Percentiles rank a stretch among this genome's conserved stretches.
These are phyloP conservation scores for Leccinum variicolor DNA, from an alignment of 768 basidiomycete genomes.

Conservation along the genomic window DNA sequence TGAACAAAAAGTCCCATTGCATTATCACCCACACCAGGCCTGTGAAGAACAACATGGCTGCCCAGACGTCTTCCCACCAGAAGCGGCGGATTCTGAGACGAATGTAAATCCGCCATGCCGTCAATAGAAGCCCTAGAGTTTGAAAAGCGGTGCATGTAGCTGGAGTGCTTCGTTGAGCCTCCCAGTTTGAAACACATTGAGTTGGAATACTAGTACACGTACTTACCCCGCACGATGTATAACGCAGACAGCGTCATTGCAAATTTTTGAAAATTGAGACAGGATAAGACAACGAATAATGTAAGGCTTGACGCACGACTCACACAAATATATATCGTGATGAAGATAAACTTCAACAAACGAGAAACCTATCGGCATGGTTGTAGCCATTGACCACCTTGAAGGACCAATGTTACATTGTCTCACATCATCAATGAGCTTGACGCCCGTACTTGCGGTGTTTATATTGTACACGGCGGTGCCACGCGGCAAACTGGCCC, in stretches of 20 bases:
- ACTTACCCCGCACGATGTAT: neutral
- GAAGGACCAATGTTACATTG: neutral
- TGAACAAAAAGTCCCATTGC: slow-evolving; percentile 4
- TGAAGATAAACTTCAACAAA: neutral
- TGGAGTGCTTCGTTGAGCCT: neutral
- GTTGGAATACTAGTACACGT: neutral
- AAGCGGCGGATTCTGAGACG: slow-evolving; percentile 15
- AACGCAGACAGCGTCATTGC: neutral
- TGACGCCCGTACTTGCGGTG: neutral
- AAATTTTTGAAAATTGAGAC: neutral
- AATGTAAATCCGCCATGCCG: slow-evolving; percentile 18
- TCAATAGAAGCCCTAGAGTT: slow-evolving; percentile 12
- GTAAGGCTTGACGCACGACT: neutral
- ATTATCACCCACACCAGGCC: slow-evolving; percentile 10
- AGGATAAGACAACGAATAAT: neutral
- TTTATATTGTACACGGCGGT: too few relatives aligned
- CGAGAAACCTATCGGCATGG: neutral
- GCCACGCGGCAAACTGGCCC: neutral
- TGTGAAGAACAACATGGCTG: slow-evolving; percentile 3
- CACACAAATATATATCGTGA: neutral
- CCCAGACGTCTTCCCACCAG: neutral
- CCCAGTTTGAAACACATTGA: neutral
- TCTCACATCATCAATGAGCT: neutral
- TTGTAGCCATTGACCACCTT: neutral
- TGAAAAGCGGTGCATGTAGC: neutral